Conservation (phyloP, 768 basidiomycete genomes). For the Pilatotrama ljubarskyi region DNA sequence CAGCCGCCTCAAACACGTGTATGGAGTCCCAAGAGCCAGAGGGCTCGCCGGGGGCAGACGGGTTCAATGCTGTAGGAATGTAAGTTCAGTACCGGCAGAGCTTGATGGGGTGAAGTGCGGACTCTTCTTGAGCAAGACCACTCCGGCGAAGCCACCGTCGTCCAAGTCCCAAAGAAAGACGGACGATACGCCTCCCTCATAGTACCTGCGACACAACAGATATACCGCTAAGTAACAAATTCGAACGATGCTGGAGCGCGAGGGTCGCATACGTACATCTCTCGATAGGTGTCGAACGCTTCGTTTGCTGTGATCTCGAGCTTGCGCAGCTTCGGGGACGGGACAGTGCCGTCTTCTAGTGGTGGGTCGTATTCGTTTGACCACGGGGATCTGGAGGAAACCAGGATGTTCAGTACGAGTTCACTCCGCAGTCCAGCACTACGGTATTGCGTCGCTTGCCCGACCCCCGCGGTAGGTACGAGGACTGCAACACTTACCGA, state of each 20-base stretch:
- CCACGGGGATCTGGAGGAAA: conserved; percentile 85
- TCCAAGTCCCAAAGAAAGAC: conserved; percentile 99
- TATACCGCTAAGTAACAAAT: neutral
- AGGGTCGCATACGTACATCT: conserved; percentile 58
- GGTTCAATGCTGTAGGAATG: conserved; percentile 56
- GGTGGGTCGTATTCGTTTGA: conserved; percentile 95
- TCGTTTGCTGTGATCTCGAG: conserved; percentile 93
- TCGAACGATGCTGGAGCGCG: neutral
- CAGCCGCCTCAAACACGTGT: conserved; percentile 94
- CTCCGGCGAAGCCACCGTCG: conserved; percentile 95
- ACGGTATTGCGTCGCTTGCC: too few species aligned
- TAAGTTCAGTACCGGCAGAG: neutral
- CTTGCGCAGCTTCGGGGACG: conserved; percentile 81
- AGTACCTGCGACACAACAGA: conserved; percentile 63
- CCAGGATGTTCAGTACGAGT: neutral
- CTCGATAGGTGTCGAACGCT: conserved; percentile 96
- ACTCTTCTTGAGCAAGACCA: conserved; percentile 96
- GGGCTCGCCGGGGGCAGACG: conserved; percentile 55
- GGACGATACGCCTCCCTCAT: conserved; percentile 95
- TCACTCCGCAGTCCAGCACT: neutral
- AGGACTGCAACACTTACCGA: conserved; percentile 47
- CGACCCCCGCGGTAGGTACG: neutral
- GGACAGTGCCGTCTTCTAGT: conserved; percentile 84
- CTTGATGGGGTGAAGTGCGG: neutral
- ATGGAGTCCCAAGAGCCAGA: conserved; percentile 97